Evolutionary conservation across 345 rosid species (phyloP), one percentile per base, ranked within the genome.

Genomic region (Populus davidiana): DNA sequence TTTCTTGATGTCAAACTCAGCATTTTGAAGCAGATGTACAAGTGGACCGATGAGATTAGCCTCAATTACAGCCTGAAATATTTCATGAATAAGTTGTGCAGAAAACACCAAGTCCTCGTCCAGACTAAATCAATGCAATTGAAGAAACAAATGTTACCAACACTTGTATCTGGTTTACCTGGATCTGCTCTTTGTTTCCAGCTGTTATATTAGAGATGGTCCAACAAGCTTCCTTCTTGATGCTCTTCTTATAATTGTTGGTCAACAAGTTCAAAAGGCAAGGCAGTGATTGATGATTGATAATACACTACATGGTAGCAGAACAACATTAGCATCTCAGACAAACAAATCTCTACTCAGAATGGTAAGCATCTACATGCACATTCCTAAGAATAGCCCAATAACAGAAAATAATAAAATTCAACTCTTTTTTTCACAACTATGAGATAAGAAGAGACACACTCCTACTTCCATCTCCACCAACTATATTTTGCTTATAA

Each of bases 141-240:
- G 70, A 39, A 35, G 75, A 62, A 75, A 62, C 5, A 38, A 64
- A 68, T 4, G 18, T 23, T 44, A 25, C 35, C 21, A n/a, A 27
- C 44, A 70, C 0, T 31, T 5, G 59, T 23, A 56, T 2, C 12
- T n/a, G 9, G 23, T 38, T 20, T 64, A 90, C 98, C 96, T 94
- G 96, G 81, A 94, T 94, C 82, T 94, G 98, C 44, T 90, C 93
- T 78, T 66, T 81, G 82, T 88, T 88, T 67, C 98, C 98, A 85
- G 98, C 97, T 21, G 97, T 90, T 64, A 93, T 93, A 78, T 93
- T 93, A 17, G 98, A 93, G 76, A 93, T 88, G 54, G 97, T 91
- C 98, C 98, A 93, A 73, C 98, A 93, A 25, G 98, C 93, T 90
- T 91, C 94, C 87, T 93, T 93, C 88, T 88, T 91, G 78, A 93